Percentiles rank a stretch among this genome's conserved stretches.
Evolutionary conservation across 2,329 filamentous ascomycete genomes (phyloP).

Genomic region (Colletotrichum kahawae): DNA sequence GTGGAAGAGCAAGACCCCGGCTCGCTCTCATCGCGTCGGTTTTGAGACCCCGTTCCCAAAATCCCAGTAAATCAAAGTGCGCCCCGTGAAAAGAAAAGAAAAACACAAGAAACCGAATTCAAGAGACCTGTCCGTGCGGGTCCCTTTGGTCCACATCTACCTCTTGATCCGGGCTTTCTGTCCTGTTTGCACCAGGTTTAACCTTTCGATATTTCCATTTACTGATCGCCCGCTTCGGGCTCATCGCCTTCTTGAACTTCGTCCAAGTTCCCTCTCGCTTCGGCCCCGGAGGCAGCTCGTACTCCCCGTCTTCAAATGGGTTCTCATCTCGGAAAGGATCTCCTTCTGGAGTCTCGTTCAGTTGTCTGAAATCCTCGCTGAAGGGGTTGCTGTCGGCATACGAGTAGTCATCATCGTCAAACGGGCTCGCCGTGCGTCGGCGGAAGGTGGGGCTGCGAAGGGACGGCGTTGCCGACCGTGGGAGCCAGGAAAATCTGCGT

Average conservation of each 20-base stretch:
- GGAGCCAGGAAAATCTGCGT: conserved; percentile 11
- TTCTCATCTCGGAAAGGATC: not conserved
- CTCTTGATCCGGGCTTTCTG: not conserved
- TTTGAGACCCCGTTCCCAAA: not conserved
- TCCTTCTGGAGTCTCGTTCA: not conserved
- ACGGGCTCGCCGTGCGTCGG: conserved; percentile 8
- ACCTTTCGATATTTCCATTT: conserved; percentile 19
- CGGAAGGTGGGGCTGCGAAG: conserved; percentile 11
- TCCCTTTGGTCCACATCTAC: not conserved
- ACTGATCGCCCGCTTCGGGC: conserved; percentile 11
- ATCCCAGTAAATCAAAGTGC: not conserved
- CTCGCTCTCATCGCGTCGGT: not conserved
- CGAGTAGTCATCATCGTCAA: conserved; percentile 8
- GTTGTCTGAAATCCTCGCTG: conserved; percentile 10
- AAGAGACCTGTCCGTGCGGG: not conserved
- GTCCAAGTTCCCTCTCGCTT: conserved; percentile 13
- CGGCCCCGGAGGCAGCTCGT: not conserved
- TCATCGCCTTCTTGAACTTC: conserved; percentile 20
- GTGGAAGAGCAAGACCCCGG: not conserved
- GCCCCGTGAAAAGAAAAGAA: not conserved
- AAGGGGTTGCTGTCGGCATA: conserved; percentile 15
- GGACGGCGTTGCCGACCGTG: conserved; percentile 9
- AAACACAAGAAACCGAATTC: not conserved
- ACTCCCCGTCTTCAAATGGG: conserved; percentile 16
- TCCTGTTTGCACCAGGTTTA: not conserved